phyloP scores from a whole-genome alignment of 768 basidiomycete species.

The Heimioporus sp. region DNA sequence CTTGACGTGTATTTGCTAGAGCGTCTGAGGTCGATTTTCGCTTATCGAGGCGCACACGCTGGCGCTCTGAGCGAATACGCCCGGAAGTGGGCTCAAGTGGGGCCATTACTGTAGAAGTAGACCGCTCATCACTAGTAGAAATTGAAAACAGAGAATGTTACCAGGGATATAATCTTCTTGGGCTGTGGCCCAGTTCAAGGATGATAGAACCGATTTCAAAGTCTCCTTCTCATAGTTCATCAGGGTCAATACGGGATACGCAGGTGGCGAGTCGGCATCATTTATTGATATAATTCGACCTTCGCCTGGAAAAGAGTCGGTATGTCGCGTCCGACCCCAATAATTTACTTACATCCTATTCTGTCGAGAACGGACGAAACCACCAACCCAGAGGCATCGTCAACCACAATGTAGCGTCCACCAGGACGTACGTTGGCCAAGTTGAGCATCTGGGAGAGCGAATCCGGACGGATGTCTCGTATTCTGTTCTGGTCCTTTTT shows the following conservation, averaged over 20 bases:
- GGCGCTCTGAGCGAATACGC: constrained; percentile 67
- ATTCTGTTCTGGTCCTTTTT: constrained; percentile 78
- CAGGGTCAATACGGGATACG: constrained; percentile 75
- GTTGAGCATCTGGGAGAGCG: constrained; percentile 84
- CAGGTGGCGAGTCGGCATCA: constrained; percentile 89
- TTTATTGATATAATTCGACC: constrained; percentile 84
- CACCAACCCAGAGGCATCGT: constrained; percentile 88
- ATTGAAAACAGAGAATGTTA: constrained; percentile 27
- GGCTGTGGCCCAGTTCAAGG: constrained; percentile 89
- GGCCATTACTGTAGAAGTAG: constrained; percentile 45
- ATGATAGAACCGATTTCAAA: constrained; percentile 53
- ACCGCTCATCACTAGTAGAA: constrained; percentile 1
- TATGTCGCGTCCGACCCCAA: background rate
- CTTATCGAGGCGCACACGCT: constrained; percentile 69
- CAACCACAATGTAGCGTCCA: constrained; percentile 84
- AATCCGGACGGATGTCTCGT: constrained; percentile 82
- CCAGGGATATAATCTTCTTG: constrained; percentile 73
- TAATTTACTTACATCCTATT: constrained; percentile 62
- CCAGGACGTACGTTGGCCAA: constrained; percentile 82
- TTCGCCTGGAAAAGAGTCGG: constrained; percentile 47
- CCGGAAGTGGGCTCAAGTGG: constrained; percentile 58
- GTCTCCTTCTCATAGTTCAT: constrained; percentile 80
- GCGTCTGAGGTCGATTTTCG: constrained; percentile 68
- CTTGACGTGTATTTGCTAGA: constrained; percentile 65
- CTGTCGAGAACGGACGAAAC: constrained; percentile 84